Base-by-base conservation (phyloP, 2,329 filamentous ascomycete species). In the Fusarium brachygibbosum region DNA sequence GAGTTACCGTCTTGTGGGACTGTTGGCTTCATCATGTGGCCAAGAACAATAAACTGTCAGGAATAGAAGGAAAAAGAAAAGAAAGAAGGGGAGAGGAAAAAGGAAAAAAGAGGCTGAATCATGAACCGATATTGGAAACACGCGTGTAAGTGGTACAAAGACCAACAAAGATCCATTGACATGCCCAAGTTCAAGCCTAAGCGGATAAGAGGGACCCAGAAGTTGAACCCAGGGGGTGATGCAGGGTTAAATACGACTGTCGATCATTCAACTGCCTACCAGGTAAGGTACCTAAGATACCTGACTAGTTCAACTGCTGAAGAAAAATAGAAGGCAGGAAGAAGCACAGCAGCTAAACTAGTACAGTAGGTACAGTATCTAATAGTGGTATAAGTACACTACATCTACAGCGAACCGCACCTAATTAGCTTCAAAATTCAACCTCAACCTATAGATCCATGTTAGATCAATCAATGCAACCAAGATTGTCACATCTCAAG, bases 401-500 rank as follows among this genome's bases (percentile, higher is more conserved):
- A 58, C 11, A 37, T 25, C 49, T 29, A 41, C 28, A 29, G 28
- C n/a, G 41, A 19, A 16, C 17, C 40, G 21, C 29, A 29, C 8
- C 29, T 17, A 42, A 25, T 42, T 42, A 42, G 34, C 34, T 25
- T 25, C 23, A n/a, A 37, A 37, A 29, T 12, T n/a, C 34, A 37
- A 9, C 16, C 17, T 17, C 17, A 37, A 12, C 21, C 16, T 12
- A 25, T 42, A 25, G 40, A 29, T 29, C 42, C 67, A 60, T 68
- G 68, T 61, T 41, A 63, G 50, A 60, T 73, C 57, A 58, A 28
- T 37, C 44, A 44, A 74, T 72, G 71, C 69, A 73, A 57, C 66
- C 61, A 46, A 57, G 66, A 70, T 69, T 66, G 70, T 73, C 72
- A 73, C 49, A 71, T 71, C 62, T 67, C 44, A 64, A 45, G 46